Percentiles rank a stretch among this genome's conserved stretches.
Evolutionary conservation across 257 asterid species (phyloP).

Genomic region (Forsythia viridissima): DNA sequence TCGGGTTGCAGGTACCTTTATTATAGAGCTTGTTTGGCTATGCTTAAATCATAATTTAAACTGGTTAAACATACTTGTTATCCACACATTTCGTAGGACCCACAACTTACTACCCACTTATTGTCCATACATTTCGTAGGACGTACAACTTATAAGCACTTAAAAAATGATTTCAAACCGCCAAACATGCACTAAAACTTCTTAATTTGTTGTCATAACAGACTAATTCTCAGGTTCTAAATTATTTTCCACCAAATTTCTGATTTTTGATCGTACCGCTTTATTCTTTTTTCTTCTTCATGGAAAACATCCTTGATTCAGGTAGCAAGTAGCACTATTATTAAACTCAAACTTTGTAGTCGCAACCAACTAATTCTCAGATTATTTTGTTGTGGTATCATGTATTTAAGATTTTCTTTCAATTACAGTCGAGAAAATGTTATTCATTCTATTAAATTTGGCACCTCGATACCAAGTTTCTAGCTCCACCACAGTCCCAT

Average conservation of each 20-base stretch:
- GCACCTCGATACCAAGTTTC: neutral
- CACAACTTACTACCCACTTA: too few relatives aligned
- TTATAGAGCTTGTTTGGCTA: too few relatives aligned
- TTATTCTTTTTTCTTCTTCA: neutral
- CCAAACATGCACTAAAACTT: too few relatives aligned
- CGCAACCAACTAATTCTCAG: neutral
- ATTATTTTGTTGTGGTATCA: neutral
- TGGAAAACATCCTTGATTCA: neutral
- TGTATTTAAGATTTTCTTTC: neutral
- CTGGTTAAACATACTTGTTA: too few relatives aligned
- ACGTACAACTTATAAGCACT: too few relatives aligned
- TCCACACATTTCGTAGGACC: too few relatives aligned
- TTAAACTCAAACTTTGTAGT: neutral
- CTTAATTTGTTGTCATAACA: neutral
- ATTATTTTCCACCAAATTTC: neutral
- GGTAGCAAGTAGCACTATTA: neutral
- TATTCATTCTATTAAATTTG: neutral
- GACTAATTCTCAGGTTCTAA: neutral
- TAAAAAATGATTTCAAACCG: too few relatives aligned
- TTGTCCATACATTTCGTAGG: too few relatives aligned
- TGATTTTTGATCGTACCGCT: neutral
- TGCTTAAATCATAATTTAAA: too few relatives aligned
- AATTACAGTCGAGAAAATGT: neutral
- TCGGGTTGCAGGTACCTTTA: too few relatives aligned
- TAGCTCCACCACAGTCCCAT: neutral